Evolutionary conservation across 2,329 filamentous ascomycete species (phyloP).

Genomic region (Nemania diffusa): DNA sequence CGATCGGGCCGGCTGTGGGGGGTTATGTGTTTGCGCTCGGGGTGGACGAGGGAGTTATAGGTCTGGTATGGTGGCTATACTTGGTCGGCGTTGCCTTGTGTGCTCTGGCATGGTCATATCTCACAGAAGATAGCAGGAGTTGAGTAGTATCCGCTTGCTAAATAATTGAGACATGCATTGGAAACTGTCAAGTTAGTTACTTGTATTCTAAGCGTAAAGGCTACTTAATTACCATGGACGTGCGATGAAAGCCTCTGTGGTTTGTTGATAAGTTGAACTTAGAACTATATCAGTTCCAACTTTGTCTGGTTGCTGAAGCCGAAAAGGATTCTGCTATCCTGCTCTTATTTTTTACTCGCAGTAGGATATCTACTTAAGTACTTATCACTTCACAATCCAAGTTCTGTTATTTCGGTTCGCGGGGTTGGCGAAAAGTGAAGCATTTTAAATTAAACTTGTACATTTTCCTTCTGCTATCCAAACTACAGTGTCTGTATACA

Average conservation of each 20-base stretch:
- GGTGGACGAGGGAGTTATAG: conserved; percentile 43
- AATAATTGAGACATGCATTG: neutral
- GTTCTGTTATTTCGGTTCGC: neutral
- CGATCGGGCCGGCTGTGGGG: conserved; percentile 44
- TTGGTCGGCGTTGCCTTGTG: conserved; percentile 43
- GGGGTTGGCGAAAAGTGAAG: neutral
- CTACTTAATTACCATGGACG: neutral
- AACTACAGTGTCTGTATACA: neutral
- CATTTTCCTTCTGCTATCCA: neutral
- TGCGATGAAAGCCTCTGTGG: neutral
- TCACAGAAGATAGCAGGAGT: conserved; percentile 34
- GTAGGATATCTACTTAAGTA: no score
- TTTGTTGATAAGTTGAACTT: no score
- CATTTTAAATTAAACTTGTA: neutral
- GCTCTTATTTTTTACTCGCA: neutral
- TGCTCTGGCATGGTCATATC: conserved; percentile 46
- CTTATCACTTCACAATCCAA: no score
- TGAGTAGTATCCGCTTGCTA: neutral
- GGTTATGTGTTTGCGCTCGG: conserved; percentile 47
- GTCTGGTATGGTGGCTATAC: conserved; percentile 49
- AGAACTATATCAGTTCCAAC: no score
- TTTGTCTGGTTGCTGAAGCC: neutral
- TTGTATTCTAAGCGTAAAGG: no score
- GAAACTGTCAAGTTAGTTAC: neutral
- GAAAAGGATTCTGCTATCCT: neutral